Base-by-base conservation (phyloP, 768 basidiomycete genomes). In the Termitomyces bulborhizus region DNA sequence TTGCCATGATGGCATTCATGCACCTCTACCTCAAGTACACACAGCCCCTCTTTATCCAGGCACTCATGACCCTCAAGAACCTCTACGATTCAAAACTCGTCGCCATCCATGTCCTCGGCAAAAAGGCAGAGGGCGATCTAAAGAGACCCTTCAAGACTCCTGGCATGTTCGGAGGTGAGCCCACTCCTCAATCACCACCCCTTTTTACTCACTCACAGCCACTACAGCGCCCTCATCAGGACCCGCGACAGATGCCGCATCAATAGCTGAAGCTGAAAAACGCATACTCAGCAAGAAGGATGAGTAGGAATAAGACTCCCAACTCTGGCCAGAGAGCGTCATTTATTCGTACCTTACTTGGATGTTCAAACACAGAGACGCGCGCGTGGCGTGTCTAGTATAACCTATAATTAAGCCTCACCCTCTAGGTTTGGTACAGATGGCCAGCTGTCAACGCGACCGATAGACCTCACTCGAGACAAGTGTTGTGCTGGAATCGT, bases 1-100 rank as follows among this genome's bases (percentile, higher is more conserved):
- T 93, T 64, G 87, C 84, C 48, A 91, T 93, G 86, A 94, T 95
- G 89, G 79, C 66, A 56, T 87, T 94, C 78, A 84, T 98, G 76
- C 96, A 99, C 75, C 58, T 88, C 51, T 98, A 98, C 81, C 76
- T 98, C 74, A 84, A 90, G 68, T 98, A 90, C 81, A 95, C 93
- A 6, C 95, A 96, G 67, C 96, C 96, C 6, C 83, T 98, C 61
- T 96, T 98, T 74, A 88, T 98, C 61, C 96, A 98, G 70, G 82
- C 82, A 12, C 80, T 99, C 62, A 97, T 96, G 93, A 91, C 90
- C n/a, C 55, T 97, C 65, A 98, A 99, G 77, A 81, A 79, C 43
- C 70, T 95, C 29, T 91, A 88, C 70, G 95, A 98, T 65, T 85
- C 89, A 55, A 93, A 93, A 67, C 81, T 82, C 16, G 80, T 95